These are phyloP conservation scores for Diversispora epigaea DNA, from an alignment of 192 early-diverging fungal species.

Conservation along the genomic window DNA sequence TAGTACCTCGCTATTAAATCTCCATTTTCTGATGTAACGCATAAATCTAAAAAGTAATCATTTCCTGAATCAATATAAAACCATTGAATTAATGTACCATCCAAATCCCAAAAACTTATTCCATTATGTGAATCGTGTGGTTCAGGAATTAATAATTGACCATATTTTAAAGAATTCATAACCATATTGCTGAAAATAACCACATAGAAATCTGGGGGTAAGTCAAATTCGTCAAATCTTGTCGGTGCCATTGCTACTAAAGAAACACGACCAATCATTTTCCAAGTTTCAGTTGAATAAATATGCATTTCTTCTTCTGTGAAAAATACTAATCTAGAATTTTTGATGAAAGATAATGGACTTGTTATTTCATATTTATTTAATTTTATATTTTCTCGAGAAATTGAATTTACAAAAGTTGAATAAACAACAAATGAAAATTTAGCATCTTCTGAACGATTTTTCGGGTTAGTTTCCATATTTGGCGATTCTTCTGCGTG, in stretches of 20 bases:
- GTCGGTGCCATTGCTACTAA: no score
- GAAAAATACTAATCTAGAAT: neutral
- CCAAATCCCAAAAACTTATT: neutral
- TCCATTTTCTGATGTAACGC: neutral
- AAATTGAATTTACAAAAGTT: neutral
- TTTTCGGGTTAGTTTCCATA: neutral
- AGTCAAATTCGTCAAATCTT: no score
- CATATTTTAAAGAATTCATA: neutral
- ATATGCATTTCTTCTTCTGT: neutral
- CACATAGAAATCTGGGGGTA: no score
- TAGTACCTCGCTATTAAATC: slow-evolving; percentile 10
- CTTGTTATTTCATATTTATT: slow-evolving; percentile 1
- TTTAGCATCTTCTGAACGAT: neutral
- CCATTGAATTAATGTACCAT: slow-evolving; percentile 15
- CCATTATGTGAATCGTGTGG: neutral
- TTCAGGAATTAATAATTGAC: neutral
- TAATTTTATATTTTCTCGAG: neutral
- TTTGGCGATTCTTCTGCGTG: slow-evolving; percentile 1
- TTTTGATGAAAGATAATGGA: neutral
- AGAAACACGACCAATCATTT: no score
- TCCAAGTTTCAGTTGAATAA: neutral
- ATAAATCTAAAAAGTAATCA: neutral
- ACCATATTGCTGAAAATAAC: neutral
- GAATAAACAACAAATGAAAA: slow-evolving; percentile 9
- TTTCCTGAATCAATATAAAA: neutral